phyloP scores from a whole-genome alignment of 345 rosid genomes.

The Syzygium oleosum region DNA sequence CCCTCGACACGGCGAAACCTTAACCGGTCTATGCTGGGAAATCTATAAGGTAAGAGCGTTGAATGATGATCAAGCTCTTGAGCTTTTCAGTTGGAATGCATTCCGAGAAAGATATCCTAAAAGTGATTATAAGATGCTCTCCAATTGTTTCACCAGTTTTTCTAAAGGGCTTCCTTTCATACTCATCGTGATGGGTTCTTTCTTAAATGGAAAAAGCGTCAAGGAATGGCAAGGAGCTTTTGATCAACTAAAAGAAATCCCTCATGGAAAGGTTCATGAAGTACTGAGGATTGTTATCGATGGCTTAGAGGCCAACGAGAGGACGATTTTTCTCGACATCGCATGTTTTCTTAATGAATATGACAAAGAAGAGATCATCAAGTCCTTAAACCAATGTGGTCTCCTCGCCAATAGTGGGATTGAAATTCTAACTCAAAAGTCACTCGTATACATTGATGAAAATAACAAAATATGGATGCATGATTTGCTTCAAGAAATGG shows the following conservation, averaged over 20 bases:
- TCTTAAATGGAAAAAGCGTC: neutral
- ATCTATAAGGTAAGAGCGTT: neutral
- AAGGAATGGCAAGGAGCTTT: neutral
- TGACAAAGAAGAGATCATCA: neutral
- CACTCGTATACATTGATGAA: neutral
- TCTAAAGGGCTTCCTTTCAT: neutral
- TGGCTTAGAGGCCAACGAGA: neutral
- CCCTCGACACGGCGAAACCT: neutral
- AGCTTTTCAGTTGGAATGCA: neutral
- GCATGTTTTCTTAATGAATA: neutral
- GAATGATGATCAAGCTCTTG: neutral
- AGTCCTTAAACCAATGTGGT: neutral
- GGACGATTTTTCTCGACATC: neutral
- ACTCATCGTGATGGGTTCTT: neutral
- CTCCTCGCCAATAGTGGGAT: neutral
- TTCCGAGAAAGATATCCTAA: neutral
- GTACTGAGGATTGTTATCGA: neutral
- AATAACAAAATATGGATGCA: neutral
- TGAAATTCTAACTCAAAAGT: neutral
- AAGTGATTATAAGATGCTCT: neutral
- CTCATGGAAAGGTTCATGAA: neutral
- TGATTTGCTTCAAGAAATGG: neutral
- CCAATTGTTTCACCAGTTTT: neutral
- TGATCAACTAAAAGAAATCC: neutral
- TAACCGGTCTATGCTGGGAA: neutral